Evolutionary conservation across 768 basidiomycete species (phyloP).

Genomic region (Trametopsis cervina): DNA sequence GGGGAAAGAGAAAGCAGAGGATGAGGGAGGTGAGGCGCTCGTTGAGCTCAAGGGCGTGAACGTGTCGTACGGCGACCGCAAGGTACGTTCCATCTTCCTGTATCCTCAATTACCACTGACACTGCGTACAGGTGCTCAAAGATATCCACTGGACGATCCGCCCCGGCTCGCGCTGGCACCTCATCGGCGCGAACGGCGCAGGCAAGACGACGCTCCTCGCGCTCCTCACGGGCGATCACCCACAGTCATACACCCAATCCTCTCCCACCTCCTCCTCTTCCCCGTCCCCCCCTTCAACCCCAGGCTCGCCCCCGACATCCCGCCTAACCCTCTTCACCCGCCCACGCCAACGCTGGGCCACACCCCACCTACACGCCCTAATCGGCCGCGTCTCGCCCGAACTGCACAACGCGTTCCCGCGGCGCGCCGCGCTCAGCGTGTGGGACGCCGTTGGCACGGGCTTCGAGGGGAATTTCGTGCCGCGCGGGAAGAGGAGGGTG

Average conservation of each 20-base stretch:
- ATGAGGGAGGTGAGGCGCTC: conserved; percentile 31
- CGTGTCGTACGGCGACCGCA: conserved; percentile 63
- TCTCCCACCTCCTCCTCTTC: conserved; percentile 53
- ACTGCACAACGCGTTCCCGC: conserved; percentile 84
- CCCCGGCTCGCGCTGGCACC: conserved; percentile 83
- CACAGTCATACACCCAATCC: conserved; percentile 81
- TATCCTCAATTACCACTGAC: neutral
- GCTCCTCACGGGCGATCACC: conserved; percentile 89
- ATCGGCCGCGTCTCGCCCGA: conserved; percentile 88
- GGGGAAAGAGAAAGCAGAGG: conserved; percentile 1
- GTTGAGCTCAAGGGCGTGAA: conserved; percentile 61
- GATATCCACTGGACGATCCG: conserved; percentile 78
- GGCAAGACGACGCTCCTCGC: conserved; percentile 94
- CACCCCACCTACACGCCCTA: conserved; percentile 52
- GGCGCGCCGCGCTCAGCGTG: conserved; percentile 58
- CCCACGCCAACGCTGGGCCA: conserved; percentile 61
- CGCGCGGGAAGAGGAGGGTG: conserved; percentile 36
- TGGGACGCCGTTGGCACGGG: conserved; percentile 84
- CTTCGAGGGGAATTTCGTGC: conserved; percentile 79
- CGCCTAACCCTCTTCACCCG: conserved; percentile 52
- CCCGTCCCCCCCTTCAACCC: conserved; percentile 49
- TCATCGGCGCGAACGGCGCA: conserved; percentile 87
- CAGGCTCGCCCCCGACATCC: conserved; percentile 62
- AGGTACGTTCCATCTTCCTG: conserved; percentile 29
- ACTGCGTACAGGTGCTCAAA: conserved; percentile 56